Conservation (phyloP, 345 rosid genomes). For the Dovyalis caffra region DNA sequence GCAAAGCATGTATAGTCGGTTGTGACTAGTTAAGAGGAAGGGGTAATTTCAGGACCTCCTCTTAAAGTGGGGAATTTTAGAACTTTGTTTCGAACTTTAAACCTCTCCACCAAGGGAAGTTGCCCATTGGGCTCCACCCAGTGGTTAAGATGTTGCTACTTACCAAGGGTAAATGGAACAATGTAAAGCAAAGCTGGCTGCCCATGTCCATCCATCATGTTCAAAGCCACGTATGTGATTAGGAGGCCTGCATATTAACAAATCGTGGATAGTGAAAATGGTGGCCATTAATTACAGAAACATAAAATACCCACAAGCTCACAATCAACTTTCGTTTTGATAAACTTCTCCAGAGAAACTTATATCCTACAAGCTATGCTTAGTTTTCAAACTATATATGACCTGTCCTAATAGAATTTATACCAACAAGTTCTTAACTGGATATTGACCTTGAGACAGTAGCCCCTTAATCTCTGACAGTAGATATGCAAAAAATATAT, state of each 20-base stretch:
- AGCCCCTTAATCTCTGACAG: neutral
- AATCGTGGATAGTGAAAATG: too few species aligned
- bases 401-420: neutral
- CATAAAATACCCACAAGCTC: neutral
- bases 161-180: slow-evolving; percentile 38
- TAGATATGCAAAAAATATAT: neutral
- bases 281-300: neutral
- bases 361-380: neutral
- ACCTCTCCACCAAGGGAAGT: neutral
- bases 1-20: too few species aligned
- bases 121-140: neutral
- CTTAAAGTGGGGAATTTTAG: neutral
- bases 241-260: slow-evolving; percentile 27
- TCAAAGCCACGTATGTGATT: slow-evolving; percentile 33
- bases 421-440: neutral
- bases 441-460: neutral
- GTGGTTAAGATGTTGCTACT: neutral
- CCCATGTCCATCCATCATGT: slow-evolving; percentile 41
- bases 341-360: neutral
- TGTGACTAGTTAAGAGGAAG: neutral
- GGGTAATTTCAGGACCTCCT: neutral
- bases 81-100: neutral
- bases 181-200: slow-evolving; percentile 37
- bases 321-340: neutral
- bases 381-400: neutral